Conservation (phyloP, 768 basidiomycete species). For the Russula sp. region DNA sequence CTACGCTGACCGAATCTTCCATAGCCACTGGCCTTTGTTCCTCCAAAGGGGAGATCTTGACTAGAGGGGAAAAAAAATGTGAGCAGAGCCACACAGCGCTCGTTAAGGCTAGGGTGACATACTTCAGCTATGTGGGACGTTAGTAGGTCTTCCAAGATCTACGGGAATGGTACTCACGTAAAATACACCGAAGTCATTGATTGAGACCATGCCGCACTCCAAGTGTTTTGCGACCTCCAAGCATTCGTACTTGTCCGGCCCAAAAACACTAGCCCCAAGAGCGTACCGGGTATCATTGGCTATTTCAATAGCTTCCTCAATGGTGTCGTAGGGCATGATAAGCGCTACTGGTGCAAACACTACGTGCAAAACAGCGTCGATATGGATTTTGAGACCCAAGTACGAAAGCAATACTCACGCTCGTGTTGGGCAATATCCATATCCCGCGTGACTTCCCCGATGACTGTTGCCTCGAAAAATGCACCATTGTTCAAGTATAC, state of each 20-base stretch:
- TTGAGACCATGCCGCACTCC: conserved; percentile 94
- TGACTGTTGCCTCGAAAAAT: conserved; percentile 84
- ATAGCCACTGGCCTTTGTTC: conserved; percentile 85
- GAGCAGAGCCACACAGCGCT: not conserved
- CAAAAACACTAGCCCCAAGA: conserved; percentile 92
- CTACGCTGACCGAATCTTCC: conserved; percentile 73
- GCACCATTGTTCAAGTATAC: conserved; percentile 63
- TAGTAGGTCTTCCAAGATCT: conserved; percentile 20
- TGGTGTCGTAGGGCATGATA: conserved; percentile 74
- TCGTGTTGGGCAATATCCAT: conserved; percentile 80
- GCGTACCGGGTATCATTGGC: conserved; percentile 88
- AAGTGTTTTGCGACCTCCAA: conserved; percentile 72
- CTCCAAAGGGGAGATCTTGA: conserved; percentile 95
- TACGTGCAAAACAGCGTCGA: conserved; percentile 29
- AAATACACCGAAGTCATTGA: conserved; percentile 91
- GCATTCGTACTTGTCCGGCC: conserved; percentile 74
- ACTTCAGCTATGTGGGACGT: conserved; percentile 53
- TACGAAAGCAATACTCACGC: conserved; percentile 43
- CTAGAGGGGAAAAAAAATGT: conserved; percentile 37
- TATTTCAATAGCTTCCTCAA: conserved; percentile 82
- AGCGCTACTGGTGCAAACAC: conserved; percentile 93
- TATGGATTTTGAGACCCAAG: conserved; percentile 1
- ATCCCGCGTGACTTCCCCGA: conserved; percentile 64
- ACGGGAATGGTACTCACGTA: conserved; percentile 48
- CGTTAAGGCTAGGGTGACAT: conserved; percentile 29